These are phyloP conservation scores for Picochlorum sp. DNA, from an alignment of 139 green algal species.

Conservation along the genomic window DNA sequence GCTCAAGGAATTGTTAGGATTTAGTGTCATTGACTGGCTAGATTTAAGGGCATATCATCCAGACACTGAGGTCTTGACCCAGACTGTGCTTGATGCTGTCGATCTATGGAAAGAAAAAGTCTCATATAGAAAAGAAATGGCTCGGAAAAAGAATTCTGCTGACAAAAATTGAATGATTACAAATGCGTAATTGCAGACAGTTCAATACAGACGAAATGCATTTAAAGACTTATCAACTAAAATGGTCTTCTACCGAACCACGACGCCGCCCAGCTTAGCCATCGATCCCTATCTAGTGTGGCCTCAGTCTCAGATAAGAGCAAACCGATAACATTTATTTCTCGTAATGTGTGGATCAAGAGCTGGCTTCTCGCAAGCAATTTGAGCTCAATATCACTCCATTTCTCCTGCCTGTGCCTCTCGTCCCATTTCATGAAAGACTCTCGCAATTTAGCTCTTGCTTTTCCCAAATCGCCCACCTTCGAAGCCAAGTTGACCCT, in stretches of 20 bases:
- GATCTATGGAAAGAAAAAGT: slow-evolving; percentile 8
- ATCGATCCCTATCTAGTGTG: not conserved
- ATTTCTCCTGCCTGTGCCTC: not conserved
- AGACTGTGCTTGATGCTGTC: slow-evolving; percentile 2
- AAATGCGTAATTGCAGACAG: too few species aligned
- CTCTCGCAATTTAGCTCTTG: not conserved
- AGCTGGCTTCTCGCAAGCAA: slow-evolving; percentile 4
- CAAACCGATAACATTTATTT: slow-evolving; percentile 1
- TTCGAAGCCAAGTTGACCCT: not conserved
- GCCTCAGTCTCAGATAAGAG: slow-evolving; percentile 6
- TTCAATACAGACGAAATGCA: too few species aligned
- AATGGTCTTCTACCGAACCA: slow-evolving; percentile 10
- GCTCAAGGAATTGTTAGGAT: slow-evolving; percentile 1
- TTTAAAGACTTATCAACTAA: not conserved
- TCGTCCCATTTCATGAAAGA: slow-evolving; percentile 2
- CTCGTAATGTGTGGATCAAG: not conserved
- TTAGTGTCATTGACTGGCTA: slow-evolving; percentile 6
- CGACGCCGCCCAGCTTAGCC: not conserved
- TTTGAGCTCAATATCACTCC: slow-evolving; percentile 1
- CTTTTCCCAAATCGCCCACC: not conserved
- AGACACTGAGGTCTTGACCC: slow-evolving; percentile 3
- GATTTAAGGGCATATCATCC: slow-evolving; percentile 5
- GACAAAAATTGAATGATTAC: not conserved
- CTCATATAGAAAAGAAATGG: not conserved
- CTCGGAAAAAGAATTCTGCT: not conserved